phyloP scores from a whole-genome alignment of 345 rosid species.

The Salix dunnii region DNA sequence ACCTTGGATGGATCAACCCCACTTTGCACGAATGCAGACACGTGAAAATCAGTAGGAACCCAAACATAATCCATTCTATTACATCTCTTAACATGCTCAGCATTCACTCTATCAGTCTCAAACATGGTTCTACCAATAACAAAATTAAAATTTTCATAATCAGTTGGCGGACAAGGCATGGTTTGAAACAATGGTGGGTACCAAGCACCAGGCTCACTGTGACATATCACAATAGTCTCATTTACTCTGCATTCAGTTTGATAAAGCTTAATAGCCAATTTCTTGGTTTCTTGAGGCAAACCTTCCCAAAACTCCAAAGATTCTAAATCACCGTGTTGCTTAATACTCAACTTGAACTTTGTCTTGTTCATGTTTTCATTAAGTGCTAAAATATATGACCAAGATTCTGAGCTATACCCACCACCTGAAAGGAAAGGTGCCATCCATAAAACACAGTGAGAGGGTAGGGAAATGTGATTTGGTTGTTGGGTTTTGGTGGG shows the following conservation, averaged over 20 bases:
- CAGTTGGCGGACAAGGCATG: slow-evolving; percentile 70
- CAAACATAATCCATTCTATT: slow-evolving; percentile 73
- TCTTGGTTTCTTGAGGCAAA: slow-evolving; percentile 43
- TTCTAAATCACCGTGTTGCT: slow-evolving; percentile 73
- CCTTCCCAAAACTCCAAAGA: slow-evolving; percentile 71
- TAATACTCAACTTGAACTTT: slow-evolving; percentile 49
- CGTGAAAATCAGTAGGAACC: slow-evolving; percentile 90
- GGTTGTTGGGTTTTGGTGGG: slow-evolving; percentile 11
- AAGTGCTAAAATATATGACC: slow-evolving; percentile 72
- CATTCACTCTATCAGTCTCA: slow-evolving; percentile 71
- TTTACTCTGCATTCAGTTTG: slow-evolving; percentile 44
- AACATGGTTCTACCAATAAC: slow-evolving; percentile 90
- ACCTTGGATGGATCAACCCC: slow-evolving; percentile 77
- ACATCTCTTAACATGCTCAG: slow-evolving; percentile 58
- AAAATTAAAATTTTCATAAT: slow-evolving; percentile 41
- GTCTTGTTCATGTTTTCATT: slow-evolving; percentile 24
- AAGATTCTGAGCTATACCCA: slow-evolving; percentile 89
- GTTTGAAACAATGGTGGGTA: slow-evolving; percentile 79
- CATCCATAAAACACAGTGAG: slow-evolving; percentile 83
- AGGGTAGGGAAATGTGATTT: slow-evolving; percentile 17
- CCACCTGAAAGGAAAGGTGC: slow-evolving; percentile 93
- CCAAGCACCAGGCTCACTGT: slow-evolving; percentile 97
- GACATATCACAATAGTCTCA: slow-evolving; percentile 75
- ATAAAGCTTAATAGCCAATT: slow-evolving; percentile 47
- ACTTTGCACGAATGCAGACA: slow-evolving; percentile 58